phyloP scores from a whole-genome alignment of 2,329 filamentous ascomycete species.

The Ustilaginoidea virens region DNA sequence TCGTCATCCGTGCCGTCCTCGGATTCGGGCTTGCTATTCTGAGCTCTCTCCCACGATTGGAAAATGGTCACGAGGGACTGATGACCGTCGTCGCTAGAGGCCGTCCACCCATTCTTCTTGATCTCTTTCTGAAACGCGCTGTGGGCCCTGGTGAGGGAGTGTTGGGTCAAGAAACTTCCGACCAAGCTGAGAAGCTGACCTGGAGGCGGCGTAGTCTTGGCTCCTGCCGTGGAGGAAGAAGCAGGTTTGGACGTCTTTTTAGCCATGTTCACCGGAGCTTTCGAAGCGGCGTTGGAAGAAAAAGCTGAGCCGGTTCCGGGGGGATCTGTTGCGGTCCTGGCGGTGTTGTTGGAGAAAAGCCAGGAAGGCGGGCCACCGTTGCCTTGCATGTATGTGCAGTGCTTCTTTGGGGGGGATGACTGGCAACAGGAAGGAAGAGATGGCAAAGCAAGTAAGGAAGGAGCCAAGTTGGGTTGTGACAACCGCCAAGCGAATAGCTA shows the following conservation, averaged over 20 bases:
- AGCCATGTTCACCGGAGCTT: slow-evolving; percentile 15
- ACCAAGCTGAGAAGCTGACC: slow-evolving; percentile 51
- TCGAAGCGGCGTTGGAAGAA: background rate
- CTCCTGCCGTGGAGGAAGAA: slow-evolving; percentile 8
- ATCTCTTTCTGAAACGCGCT: slow-evolving; percentile 49
- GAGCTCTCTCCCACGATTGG: slow-evolving; percentile 29
- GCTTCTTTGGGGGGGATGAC: too few species aligned
- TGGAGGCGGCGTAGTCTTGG: slow-evolving; percentile 29
- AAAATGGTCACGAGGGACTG: slow-evolving; percentile 34
- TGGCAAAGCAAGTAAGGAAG: too few species aligned
- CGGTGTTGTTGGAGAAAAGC: slow-evolving; percentile 27
- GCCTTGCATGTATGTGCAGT: slow-evolving; percentile 20
- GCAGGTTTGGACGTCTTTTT: slow-evolving; percentile 15
- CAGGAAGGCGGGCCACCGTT: slow-evolving; percentile 20
- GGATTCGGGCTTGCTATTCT: slow-evolving; percentile 9
- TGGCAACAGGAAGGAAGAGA: too few species aligned
- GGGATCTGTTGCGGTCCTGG: slow-evolving; percentile 4
- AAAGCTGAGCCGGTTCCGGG: background rate
- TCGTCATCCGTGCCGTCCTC: slow-evolving; percentile 14
- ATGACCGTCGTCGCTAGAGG: slow-evolving; percentile 10
- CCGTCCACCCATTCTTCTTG: slow-evolving; percentile 32
- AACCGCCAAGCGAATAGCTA: too few species aligned
- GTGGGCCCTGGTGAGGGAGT: slow-evolving; percentile 47
- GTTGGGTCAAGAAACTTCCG: slow-evolving; percentile 47
- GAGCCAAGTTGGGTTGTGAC: too few species aligned